These are phyloP conservation scores for Chlorella ohadii DNA, from an alignment of 139 green algal species.

Conservation along the genomic window DNA sequence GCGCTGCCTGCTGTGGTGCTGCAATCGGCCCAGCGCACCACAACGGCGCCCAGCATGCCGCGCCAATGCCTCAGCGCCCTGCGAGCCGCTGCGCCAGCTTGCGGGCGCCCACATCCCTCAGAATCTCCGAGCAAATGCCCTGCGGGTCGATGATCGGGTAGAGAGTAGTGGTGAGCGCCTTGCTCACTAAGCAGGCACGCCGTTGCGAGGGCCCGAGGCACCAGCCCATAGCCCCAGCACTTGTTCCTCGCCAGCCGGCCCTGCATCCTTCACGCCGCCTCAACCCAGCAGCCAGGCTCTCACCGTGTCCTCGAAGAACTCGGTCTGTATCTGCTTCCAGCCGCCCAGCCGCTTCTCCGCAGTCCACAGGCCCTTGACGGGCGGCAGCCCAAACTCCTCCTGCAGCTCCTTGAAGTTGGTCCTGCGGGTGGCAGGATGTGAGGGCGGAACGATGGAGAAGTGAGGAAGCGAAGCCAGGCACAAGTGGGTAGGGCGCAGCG, in stretches of 20 bases:
- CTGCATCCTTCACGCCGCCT: not conserved
- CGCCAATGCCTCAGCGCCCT: too few relatives aligned
- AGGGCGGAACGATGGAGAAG: too few relatives aligned
- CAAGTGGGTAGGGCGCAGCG: too few relatives aligned
- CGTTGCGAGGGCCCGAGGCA: too few relatives aligned
- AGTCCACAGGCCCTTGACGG: slow-evolving; percentile 65
- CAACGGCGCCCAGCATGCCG: too few relatives aligned
- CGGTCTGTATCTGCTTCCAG: slow-evolving; percentile 65
- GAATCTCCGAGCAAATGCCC: slow-evolving; percentile 74
- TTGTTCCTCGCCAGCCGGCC: not conserved
- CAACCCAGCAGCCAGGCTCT: not conserved
- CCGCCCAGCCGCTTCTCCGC: slow-evolving; percentile 80
- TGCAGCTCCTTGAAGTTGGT: slow-evolving; percentile 20
- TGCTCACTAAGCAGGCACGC: too few relatives aligned
- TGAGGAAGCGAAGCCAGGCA: too few relatives aligned
- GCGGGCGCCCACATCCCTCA: slow-evolving; percentile 57
- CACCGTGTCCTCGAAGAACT: slow-evolving; percentile 76
- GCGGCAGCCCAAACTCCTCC: slow-evolving; percentile 38
- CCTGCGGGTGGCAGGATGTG: slow-evolving; percentile 14
- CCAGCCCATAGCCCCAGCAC: not conserved
- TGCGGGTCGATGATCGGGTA: not conserved
- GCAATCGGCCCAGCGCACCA: too few relatives aligned
- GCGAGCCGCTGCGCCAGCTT: slow-evolving; percentile 41
- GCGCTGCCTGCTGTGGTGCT: too few relatives aligned
- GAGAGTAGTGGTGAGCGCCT: too few relatives aligned